Evolutionary conservation across 1,284 basidiomycete genomes (phyloP), one percentile per base, ranked within the genome.

Genomic region (Mixia osmundae): DNA sequence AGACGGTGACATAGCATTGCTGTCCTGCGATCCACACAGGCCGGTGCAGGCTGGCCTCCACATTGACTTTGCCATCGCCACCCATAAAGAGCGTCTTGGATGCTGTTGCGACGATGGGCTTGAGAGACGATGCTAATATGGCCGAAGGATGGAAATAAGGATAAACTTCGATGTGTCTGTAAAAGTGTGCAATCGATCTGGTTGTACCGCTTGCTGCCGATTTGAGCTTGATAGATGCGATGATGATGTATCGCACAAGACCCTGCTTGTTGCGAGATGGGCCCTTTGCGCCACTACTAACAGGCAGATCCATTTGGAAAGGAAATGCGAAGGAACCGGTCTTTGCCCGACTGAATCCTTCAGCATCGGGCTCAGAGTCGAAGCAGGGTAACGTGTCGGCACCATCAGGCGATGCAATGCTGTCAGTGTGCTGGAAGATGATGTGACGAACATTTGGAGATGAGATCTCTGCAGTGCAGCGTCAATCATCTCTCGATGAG

Each of bases 111-210:
- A 69, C 63, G 28, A 83, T 57, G 3, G 75, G 72, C 29, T 66
- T 59, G 5, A 64, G 55, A 2, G 71, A 63, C 3, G 72, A 65
- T 1, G 71, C 64, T 5, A 91, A 66, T 10, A 72, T 63, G 3
- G 61, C 47, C 4, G 66, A 58, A 1, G 76, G 70, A 43, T 79
- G 68, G 19, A 85, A 59, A 36, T 71, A 71, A 1, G 85, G 83
- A 65, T 74, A 82, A 21, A 91, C 60, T 36, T 75, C 69, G 50
- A 82, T 72, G 25, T 73, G 64, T 3, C 85, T 72, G 56, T 89
- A 91, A 53, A 91, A 89, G 55, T 94, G 85, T 0, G 83, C 76
- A 32, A 91, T 76, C 4, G 78, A 80, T 6, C 71, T 64, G 49
- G 66, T 40, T 64, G 29, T 58, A 59, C 19, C 67, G n/a, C n/a